Evolutionary conservation across 257 asterid genomes (phyloP), one percentile per base, ranked within the genome.

Genomic region (Forsythia suspensa): DNA sequence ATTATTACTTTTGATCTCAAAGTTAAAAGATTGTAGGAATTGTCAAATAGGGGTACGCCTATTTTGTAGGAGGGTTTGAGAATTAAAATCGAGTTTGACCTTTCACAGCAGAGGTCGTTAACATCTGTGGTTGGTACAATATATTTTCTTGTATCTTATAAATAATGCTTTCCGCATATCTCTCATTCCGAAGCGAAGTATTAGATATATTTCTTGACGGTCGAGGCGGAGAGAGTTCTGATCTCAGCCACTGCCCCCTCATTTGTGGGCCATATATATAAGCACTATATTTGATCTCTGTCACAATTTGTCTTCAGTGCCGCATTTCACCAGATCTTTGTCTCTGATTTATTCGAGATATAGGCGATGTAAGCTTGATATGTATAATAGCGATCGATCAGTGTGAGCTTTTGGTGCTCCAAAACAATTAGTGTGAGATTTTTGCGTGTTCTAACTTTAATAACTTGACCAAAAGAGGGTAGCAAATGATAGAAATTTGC

Each of bases 1-100:
- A 5, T 76, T 74, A 29, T 66, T 39, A 67, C 66, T n/a, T 63
- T 78, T 76, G 75, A 40, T 74, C 72, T 48, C 52, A 55, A 41
- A 76, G 81, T 80, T 81, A n/a, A 80, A 82, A 80, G 66, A 13
- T 80, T 77, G 72, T 82, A 77, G 83, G 85, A 74, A 70, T 82
- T 90, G 82, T 84, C 86, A n/a, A 77, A 85, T 94, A 91, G 97
- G 91, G 91, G 97, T 96, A 65, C 91, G 97, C 86, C 97, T 96
- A 9, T 92, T 92, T 82, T 91, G 97, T 81, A 90, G 96, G 82
- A 91, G 97, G 89, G 97, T 92, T 44, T 90, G 97, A 8, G 97
- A 92, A 78, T 96, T 77, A 81, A 89, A 20, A 91, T 93, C 48
- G 97, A 92, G 87, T 93, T 92, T 71, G 97, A 92, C 83, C 84